A percentile compares a stretch with the other conserved stretches of the same genome.
Evolutionary conservation across 805 yeast genomes (phyloP).

Genomic region (Candida silvatica): DNA sequence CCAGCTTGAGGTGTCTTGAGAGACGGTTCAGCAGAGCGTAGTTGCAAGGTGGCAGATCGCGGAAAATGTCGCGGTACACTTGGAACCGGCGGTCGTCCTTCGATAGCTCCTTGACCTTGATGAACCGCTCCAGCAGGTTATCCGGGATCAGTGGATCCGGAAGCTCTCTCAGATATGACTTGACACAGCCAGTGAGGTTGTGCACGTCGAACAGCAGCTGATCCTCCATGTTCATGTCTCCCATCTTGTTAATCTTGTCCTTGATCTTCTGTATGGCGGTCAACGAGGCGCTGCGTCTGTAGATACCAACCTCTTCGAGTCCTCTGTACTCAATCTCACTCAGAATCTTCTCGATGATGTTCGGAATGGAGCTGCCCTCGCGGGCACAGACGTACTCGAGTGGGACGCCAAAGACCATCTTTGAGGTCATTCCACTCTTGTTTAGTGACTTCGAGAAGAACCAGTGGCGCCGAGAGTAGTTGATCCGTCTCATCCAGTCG

Average conservation of each 20-base stretch:
- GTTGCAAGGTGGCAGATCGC: constrained; percentile 53
- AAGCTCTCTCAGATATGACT: constrained; percentile 72
- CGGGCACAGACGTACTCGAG: constrained; percentile 65
- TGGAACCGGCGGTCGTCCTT: constrained; percentile 17
- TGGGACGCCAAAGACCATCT: constrained; percentile 80
- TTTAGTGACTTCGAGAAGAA: constrained; percentile 32
- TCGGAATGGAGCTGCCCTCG: constrained; percentile 56
- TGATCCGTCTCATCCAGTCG: constrained; percentile 59
- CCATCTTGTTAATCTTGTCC: constrained; percentile 35
- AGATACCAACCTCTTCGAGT: constrained; percentile 82
- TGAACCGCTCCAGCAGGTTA: constrained; percentile 53
- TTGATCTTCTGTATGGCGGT: constrained; percentile 36
- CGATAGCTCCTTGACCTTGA: constrained; percentile 22
- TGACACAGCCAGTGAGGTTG: constrained; percentile 82
- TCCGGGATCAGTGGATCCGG: constrained; percentile 78
- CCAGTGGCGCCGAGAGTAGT: constrained; percentile 47
- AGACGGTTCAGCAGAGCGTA: constrained; percentile 61
- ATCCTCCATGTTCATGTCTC: constrained; percentile 36
- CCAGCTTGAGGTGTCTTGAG: constrained; percentile 58
- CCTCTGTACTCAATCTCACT: constrained; percentile 82
- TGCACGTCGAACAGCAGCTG: constrained; percentile 57
- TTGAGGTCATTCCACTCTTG: constrained; percentile 13
- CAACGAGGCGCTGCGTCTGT: constrained; percentile 56
- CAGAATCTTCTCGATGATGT: constrained; percentile 55
- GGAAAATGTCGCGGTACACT: constrained; percentile 16